These are phyloP conservation scores for Citrus sp. DNA, from an alignment of 345 rosid genomes.

Conservation along the genomic window DNA sequence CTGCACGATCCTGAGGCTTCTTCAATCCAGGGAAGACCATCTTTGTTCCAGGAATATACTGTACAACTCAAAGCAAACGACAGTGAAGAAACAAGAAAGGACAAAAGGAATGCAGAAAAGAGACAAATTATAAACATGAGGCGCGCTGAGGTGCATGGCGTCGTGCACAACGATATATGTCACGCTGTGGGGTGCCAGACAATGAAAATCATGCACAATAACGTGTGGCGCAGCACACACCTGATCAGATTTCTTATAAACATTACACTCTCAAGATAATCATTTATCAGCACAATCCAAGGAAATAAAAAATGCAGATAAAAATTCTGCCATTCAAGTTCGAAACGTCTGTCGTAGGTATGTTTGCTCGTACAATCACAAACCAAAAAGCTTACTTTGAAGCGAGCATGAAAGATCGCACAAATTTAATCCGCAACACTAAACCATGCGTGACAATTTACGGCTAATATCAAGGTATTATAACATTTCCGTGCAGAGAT, in stretches of 20 bases:
- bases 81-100: neutral
- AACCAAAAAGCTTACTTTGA: neutral
- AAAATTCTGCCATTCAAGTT: neutral
- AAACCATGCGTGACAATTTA: neutral
- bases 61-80: constrained; percentile 4
- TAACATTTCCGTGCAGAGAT: neutral
- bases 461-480: neutral
- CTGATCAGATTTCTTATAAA: no score
- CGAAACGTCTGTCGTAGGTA: no score
- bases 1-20: constrained; percentile 78
- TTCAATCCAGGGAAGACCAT: constrained; percentile 87
- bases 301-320: neutral
- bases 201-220: no score
- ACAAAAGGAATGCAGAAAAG: neutral
- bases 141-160: no score
- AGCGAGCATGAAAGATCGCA: neutral
- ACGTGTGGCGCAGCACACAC: accelerated
- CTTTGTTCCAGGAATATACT: constrained; percentile 82
- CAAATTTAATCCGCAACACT: neutral
- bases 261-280: neutral
- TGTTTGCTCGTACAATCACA: neutral
- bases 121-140: no score
- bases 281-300: neutral
- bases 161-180: no score
- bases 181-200: no score